These are phyloP conservation scores for Aureobasidium sp. DNA, from an alignment of 2,329 filamentous ascomycete genomes.

Conservation along the genomic window DNA sequence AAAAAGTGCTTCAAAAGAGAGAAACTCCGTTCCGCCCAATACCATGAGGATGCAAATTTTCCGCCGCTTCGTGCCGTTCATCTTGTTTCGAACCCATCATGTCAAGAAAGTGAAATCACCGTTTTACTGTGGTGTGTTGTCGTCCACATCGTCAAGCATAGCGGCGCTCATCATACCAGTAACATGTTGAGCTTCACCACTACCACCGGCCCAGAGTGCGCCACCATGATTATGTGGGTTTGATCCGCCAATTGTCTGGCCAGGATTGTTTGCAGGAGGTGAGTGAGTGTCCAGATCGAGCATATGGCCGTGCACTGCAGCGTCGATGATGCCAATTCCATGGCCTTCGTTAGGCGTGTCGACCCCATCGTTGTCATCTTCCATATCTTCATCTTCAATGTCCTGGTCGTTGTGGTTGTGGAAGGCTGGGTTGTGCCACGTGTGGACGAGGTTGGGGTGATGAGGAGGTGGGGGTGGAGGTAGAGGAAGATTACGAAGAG, in stretches of 20 bases:
- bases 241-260: background rate
- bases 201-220: constrained; percentile 6
- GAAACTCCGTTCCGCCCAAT: background rate
- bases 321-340: background rate
- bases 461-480: constrained; percentile 1
- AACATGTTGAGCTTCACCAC: constrained; percentile 23
- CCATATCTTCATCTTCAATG: constrained; percentile 20
- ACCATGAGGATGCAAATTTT: background rate
- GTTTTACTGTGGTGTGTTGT: background rate
- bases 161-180: constrained; percentile 29
- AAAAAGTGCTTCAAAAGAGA: too few relatives aligned
- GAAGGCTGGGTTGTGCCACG: constrained; percentile 8
- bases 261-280: background rate
- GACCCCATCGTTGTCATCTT: constrained; percentile 16
- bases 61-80: background rate
- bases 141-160: constrained; percentile 31
- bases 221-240: background rate
- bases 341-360: constrained; percentile 14
- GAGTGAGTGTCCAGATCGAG: constrained; percentile 25
- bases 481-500: constrained; percentile 7
- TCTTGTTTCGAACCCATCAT: background rate
- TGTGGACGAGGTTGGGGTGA: constrained; percentile 3
- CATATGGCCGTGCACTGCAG: constrained; percentile 15
- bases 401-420: constrained; percentile 11
- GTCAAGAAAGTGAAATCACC: background rate